Base-by-base conservation (phyloP, 2,329 filamentous ascomycete species). In the Fusarium brachygibbosum region DNA sequence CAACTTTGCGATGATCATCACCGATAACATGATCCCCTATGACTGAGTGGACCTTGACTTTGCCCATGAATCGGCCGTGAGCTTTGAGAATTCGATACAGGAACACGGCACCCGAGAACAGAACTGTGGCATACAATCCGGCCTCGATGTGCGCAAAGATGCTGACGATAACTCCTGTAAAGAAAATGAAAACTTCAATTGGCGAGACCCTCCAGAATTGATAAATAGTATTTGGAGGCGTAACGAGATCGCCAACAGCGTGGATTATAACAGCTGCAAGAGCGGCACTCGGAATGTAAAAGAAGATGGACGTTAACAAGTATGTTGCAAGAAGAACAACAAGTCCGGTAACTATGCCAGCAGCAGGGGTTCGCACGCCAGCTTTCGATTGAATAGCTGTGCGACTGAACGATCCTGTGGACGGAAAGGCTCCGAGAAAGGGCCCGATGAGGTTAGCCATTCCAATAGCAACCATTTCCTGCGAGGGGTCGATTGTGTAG, bases 381-480 rank as follows among this genome's bases (percentile, higher is more conserved):
- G 96, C 94, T 81, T 98, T 98, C 6, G 95, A 96, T 80, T 98
- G 97, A 82, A 98, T 98, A 54, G 96, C 95, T 29, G 96, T 98
- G 65, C 96, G 90, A 35, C 93, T 97, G 84, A 98, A 98, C 4
- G 96, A 98, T 2, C 96, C 96, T 4, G 95, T 99, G 0, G 93
- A 92, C 16, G 95, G 93, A 76, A 97, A 99, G 3, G 87, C 96
- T 51, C 95, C 96, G 4, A 98, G 85, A 82, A 98, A 97, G 4
- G 96, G 94, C 1, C 93, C 94, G 10, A 98, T 85, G 37, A 98
- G 84, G 77, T 98, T 98, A 35, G 91, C 91, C 28, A 98, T 88
- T 66, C 95, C 95, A 70, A 98, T 97, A 23, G 93, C 95, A 46
- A 99, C 93, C 81, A 99, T 87, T 78, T 99, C 95, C 78, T 99